Base-by-base conservation (phyloP, 768 basidiomycete genomes). In the Stropharia rugosoannulata region DNA sequence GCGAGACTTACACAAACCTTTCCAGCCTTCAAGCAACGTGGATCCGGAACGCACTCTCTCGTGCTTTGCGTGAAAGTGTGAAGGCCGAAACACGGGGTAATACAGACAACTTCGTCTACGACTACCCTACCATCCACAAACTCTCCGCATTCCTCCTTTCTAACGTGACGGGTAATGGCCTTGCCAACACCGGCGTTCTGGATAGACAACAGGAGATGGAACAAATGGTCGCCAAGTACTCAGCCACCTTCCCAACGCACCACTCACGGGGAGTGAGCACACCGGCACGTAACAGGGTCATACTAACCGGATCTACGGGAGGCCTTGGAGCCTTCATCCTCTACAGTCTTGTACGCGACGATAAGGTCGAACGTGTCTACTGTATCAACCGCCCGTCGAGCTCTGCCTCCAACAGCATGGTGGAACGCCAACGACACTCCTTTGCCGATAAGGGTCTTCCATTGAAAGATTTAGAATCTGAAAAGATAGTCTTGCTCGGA, bases 231-330 rank as follows among this genome's bases (percentile, higher is more conserved):
- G 42, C 37, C 7, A 58, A 46, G 29, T 58, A 58, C 25, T 47
- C 39, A 5, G 10, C 36, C 6, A 15, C 11, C 8, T 49, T 43
- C 47, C 29, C 48, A 18, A 16, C 3, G 19, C 27, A 32, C 22
- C 5, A 19, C 15, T 35, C 27, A 6, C 11, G 43, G 48, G 15
- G 42, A 38, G 5, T 7, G n/a, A 16, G 27, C 3, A 16, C 39
- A n/a, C 25, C 40, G 5, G 15, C 8, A 4, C 39, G 25, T 19
- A 51, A 51, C n/a, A 41, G 3, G 7, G 57, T 58, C 0, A 32
- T 58, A 5, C 47, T 58, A 11, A 58, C 57, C n/a, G 57, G 57
- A n/a, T 54, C 40, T 4, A 58, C 57, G 1, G 57, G 57, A 3
- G 48, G 47, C 10, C 38, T 58, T 4, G 57, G 50, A 8, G 39